Conservation (phyloP, 176 grass and related monocot species). For the Pontederia paniculata region DNA sequence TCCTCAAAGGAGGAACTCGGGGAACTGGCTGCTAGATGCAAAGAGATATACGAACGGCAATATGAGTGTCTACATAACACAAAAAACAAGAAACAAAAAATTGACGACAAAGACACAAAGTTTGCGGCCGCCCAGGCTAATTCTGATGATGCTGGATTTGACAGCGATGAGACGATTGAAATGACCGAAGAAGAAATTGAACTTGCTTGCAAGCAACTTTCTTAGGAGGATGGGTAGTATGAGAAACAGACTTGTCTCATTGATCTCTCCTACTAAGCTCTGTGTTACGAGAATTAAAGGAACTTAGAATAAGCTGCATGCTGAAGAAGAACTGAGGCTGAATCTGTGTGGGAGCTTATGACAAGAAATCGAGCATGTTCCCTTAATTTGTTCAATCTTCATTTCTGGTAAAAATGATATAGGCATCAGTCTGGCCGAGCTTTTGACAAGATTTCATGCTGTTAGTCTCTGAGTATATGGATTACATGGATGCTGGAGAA, state of each 20-base stretch:
- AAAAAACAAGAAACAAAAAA: conserved; percentile 25
- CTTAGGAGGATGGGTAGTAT: conserved; percentile 16
- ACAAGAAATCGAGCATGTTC: too few relatives aligned
- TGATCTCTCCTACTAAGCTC: too few relatives aligned
- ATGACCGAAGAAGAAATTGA: conserved; percentile 96
- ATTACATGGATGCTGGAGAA: too few relatives aligned
- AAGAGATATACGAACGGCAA: conserved; percentile 57
- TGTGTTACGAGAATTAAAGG: too few relatives aligned
- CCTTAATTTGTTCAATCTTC: too few relatives aligned
- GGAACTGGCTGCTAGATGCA: conserved; percentile 49
- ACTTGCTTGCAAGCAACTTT: conserved; percentile 43
- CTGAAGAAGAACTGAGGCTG: too few relatives aligned
- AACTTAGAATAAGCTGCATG: too few relatives aligned
- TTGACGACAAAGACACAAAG: conserved; percentile 3
- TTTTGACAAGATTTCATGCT: too few relatives aligned
- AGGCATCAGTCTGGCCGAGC: too few relatives aligned
- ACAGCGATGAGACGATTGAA: conserved; percentile 74
- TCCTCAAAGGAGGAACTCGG: conserved; percentile 35
- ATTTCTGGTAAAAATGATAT: too few relatives aligned
- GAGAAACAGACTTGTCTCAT: background rate
- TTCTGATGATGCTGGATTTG: conserved; percentile 30
- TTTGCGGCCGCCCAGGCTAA: background rate
- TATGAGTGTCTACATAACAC: conserved; percentile 24
- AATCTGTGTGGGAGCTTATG: too few relatives aligned
- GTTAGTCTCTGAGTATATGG: too few relatives aligned